Evolutionary conservation across 495 filamentous ascomycete species (phyloP), one percentile per base, ranked within the genome.

Genomic region (Hyaloscypha variabilis): DNA sequence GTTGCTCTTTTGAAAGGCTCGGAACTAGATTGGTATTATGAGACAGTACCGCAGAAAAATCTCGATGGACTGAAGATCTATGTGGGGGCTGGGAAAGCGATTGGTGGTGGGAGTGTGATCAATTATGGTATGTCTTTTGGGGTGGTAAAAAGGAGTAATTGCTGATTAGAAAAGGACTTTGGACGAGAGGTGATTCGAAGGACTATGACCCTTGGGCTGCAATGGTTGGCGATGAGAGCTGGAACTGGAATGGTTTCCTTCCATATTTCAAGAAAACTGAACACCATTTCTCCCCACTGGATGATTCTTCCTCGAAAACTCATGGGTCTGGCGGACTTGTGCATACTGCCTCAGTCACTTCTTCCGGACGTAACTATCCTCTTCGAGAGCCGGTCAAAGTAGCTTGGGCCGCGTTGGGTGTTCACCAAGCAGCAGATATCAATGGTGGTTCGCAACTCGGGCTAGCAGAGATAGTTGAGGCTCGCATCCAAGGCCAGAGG

Each of bases 291-390:
- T 34, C 30, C 11, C 30, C 30, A 4, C 11, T 34, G 30, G 30
- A 34, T 34, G n/a, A n/a, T n/a, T n/a, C n/a, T n/a, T n/a, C n/a
- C 11, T 11, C 73, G 64, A 51, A 34, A 11, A 34, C 5, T 34
- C 83, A 80, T 60, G 82, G 82, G 10, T 74, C 71, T 63, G 70
- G 70, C 1, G 82, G 82, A 2, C 82, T 77, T 17, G 70, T 85
- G 6, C 72, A 71, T 11, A 73, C 65, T 1, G 39, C 26, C 8
- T 59, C 34, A 5, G 49, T 67, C 11, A 53, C 8, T 8, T 31
- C 29, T 26, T 34, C 65, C 2, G 58, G 64, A 11, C 75, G 77
- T 13, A 73, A 66, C 1, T 78, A 72, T 50, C 74, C 76, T 6
- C 64, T 79, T 2, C 39, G 67, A 14, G 68, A 74, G 8, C 62